Evolutionary conservation across 108 stramenopile genomes (phyloP), one percentile per base, ranked within the genome.

Genomic region (Cyclotella distinguenda): DNA sequence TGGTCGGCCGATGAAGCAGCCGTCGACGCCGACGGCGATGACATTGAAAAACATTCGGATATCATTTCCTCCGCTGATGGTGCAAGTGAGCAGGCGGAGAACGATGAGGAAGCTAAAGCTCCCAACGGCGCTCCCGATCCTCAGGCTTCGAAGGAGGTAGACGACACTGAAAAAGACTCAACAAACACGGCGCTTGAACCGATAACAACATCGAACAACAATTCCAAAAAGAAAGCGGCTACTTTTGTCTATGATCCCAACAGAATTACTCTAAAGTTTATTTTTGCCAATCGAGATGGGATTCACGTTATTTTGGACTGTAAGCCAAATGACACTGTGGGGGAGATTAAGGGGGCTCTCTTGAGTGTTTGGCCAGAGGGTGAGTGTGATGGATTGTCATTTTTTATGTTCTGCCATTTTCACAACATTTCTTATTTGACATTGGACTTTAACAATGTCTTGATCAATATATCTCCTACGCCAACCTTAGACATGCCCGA

Each of bases 221-320:
- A 12, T 8, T 38, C 38, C 10, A 22, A 22, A 21, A 27, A 22
- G 26, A 40, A 19, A 45, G 21, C 53, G 1, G 19, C 35, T 8
- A 9, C 61, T 21, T 67, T 60, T 52, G 50, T 66, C 40, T 76
- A 84, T 43, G 88, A 93, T 66, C 88, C 91, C 6, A 71, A 81
- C 62, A 89, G 88, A 60, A 82, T 93, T 12, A 88, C 87, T 3
- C 78, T 93, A 9, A 74, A 83, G 55, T 93, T 93, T 63, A 59
- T 93, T 13, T 93, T 93, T 65, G 88, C 92, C 28, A 88, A 88
- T 64, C 74, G 78, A 55, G 92, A 93, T 65, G 92, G 92, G 11
- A 62, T 87, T 16, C 64, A 84, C 30, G 89, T 93, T 0, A 85
- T 81, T 28, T 58, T 90, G 47, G 89, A 93, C 53, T 90, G 85